Percentiles rank a stretch among this genome's conserved stretches.
Evolutionary conservation across 352 stramenopile species (phyloP).

Genomic region (Phytopythium sindhum): DNA sequence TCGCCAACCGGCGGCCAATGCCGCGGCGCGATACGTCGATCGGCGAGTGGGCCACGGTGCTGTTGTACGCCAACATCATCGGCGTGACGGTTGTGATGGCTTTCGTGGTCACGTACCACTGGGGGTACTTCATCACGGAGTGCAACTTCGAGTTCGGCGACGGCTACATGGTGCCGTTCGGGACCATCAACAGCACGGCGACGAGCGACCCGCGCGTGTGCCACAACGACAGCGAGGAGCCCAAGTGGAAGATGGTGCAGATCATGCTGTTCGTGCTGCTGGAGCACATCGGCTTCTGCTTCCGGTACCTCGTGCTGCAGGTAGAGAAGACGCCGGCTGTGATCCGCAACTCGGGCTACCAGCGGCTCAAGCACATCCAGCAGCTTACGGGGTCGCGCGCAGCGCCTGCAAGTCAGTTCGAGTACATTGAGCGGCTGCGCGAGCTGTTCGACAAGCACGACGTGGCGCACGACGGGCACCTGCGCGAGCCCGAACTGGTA

Average conservation of each 20-base stretch:
- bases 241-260: constrained; percentile 70
- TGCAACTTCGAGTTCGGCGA: constrained; percentile 76
- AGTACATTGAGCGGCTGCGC: constrained; percentile 80
- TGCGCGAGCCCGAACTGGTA: constrained; percentile 68
- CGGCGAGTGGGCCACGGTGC: constrained; percentile 79
- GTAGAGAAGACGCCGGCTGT: constrained; percentile 67
- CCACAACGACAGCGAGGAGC: constrained; percentile 33
- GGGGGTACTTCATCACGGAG: constrained; percentile 66
- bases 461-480: constrained; percentile 51
- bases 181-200: constrained; percentile 35
- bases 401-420: constrained; percentile 66
- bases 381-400: constrained; percentile 52
- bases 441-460: constrained; percentile 83
- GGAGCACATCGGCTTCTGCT: constrained; percentile 79
- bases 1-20: constrained; percentile 78
- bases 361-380: constrained; percentile 80
- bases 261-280: constrained; percentile 81
- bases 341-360: constrained; percentile 71
- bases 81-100: constrained; percentile 77
- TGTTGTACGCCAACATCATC: constrained; percentile 86
- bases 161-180: constrained; percentile 77
- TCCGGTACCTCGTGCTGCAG: constrained; percentile 83
- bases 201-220: constrained; percentile 33
- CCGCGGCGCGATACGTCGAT: constrained; percentile 79
- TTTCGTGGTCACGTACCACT: constrained; percentile 85